Percentiles rank a stretch among this genome's conserved stretches.
Evolutionary conservation across 805 yeast genomes (phyloP).

Genomic region (Ogataea polymorpha): DNA sequence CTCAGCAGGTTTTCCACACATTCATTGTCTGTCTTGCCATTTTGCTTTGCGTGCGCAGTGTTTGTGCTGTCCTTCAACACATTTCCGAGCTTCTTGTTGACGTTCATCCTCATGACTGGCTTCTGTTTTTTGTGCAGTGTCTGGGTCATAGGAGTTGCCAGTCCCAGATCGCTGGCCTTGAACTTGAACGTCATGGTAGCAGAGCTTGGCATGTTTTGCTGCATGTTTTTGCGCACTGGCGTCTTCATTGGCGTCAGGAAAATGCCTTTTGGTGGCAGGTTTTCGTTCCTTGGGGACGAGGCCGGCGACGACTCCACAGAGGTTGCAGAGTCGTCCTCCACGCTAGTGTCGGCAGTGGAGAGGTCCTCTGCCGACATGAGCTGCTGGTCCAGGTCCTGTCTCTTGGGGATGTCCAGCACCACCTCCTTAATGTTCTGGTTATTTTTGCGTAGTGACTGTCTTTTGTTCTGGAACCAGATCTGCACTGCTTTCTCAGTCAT

Average conservation of each 20-base stretch:
- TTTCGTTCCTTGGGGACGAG: conserved; percentile 10
- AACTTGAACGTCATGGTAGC: conserved; percentile 36
- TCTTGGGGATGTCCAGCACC: conserved; percentile 25
- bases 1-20: conserved; percentile 41
- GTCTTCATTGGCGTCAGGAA: conserved; percentile 25
- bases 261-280: conserved; percentile 26
- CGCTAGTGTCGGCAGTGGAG: conserved; percentile 2
- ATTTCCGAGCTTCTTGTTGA: conserved; percentile 14
- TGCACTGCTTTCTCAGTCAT: conserved; percentile 99
- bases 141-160: conserved; percentile 27
- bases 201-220: conserved; percentile 9
- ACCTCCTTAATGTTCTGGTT: conserved; percentile 30
- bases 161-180: conserved; percentile 32
- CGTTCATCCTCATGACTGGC: conserved; percentile 29
- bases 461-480: conserved; percentile 96
- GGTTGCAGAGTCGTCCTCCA: conserved; percentile 8
- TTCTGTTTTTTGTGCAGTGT: conserved; percentile 28
- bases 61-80: conserved; percentile 26
- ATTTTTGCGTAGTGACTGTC: conserved; percentile 71
- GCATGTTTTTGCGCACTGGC: conserved; percentile 9
- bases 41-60: conserved; percentile 9
- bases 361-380: conserved; percentile 17
- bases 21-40: conserved; percentile 25
- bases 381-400: conserved; percentile 27
- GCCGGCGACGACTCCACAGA: conserved; percentile 16